Evolutionary conservation across 176 grass and related monocot genomes (phyloP), one percentile per base, ranked within the genome.

Genomic region (Tillandsia leiboldiana): DNA sequence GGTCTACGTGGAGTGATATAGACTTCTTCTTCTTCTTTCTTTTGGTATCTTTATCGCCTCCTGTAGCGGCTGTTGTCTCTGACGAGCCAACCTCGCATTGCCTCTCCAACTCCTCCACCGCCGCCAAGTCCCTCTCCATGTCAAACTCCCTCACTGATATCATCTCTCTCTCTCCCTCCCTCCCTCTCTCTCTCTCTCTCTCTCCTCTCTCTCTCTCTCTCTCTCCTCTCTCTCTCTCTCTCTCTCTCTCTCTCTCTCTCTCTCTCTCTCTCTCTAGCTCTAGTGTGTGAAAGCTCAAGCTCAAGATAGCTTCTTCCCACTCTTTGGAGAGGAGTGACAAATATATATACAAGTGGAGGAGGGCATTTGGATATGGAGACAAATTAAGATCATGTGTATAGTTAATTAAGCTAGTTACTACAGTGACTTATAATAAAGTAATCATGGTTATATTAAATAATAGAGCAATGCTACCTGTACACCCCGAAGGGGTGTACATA

Each of bases 121-220:
- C 79, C 48, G 73, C 51, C 64, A 81, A 65, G 66, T 87, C 88
- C 69, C 27, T 79, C 75, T 91, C 88, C 69, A 84, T 71, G 65
- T 80, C 69, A 50, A 80, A 56, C 75, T 91, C 88, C 65, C 88
- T 81, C 72, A 91, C 81, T 48, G 61, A 74, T 29, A 84, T 67
- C 78, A 63, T 56, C 72, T 27, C 49, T 68, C 18, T 69, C 66
- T 22, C 54, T 11, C 0, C 20, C 20, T 20, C 20, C 12, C n/a
- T n/a, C n/a, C n/a, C 12, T 69, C 66, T 12, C 54, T 54, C 17
- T 54, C 52, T 54, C 52, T 58, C 54, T 58, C 3, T 63, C 71
- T 58, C 14, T 52, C n/a, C 48, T 69, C 48, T 13, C 49, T 13
- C n/a, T 13, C 12, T 68, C 15, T 50, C 53, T 56, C 53, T 56